Evolutionary conservation across 805 yeast species (phyloP).

Genomic region (Blastobotrys peoriensis): DNA sequence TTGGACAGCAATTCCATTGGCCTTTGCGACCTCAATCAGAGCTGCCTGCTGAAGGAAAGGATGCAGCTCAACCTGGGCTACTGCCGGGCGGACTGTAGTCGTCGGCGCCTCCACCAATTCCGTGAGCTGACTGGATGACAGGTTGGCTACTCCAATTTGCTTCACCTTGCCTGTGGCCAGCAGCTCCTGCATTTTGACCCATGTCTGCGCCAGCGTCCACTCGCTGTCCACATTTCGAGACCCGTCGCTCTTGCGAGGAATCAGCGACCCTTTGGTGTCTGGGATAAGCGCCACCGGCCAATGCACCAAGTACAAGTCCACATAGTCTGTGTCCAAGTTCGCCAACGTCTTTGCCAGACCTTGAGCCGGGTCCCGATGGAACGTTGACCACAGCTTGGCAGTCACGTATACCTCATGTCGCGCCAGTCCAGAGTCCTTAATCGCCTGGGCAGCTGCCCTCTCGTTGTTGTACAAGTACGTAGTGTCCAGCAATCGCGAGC

Average conservation of each 20-base stretch:
- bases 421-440: conserved; percentile 36
- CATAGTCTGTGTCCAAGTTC: conserved; percentile 51
- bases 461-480: conserved; percentile 69
- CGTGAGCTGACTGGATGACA: conserved; percentile 53
- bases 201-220: conserved; percentile 1
- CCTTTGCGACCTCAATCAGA: conserved; percentile 40
- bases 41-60: conserved; percentile 42
- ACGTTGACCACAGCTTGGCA: conserved; percentile 54
- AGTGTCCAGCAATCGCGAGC: conserved; percentile 69
- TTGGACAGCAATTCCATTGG: conserved; percentile 51
- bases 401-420: conserved; percentile 54
- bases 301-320: conserved; percentile 61
- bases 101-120: conserved; percentile 48
- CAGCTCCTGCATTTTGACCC: conserved; percentile 23
- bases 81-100: conserved; percentile 45
- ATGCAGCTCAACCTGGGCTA: conserved; percentile 57
- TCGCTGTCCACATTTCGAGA: conserved; percentile 2
- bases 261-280: conserved; percentile 2
- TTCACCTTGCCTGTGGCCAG: conserved; percentile 43
- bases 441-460: conserved; percentile 50
- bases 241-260: conserved; percentile 1
- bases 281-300: conserved; percentile 47
- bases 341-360: conserved; percentile 48
- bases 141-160: conserved; percentile 76
- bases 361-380: conserved; percentile 34